A percentile compares a stretch with the other conserved stretches of the same genome.
phyloP scores from a whole-genome alignment of 1,284 basidiomycete species.

The Ustilago xerochloae region DNA sequence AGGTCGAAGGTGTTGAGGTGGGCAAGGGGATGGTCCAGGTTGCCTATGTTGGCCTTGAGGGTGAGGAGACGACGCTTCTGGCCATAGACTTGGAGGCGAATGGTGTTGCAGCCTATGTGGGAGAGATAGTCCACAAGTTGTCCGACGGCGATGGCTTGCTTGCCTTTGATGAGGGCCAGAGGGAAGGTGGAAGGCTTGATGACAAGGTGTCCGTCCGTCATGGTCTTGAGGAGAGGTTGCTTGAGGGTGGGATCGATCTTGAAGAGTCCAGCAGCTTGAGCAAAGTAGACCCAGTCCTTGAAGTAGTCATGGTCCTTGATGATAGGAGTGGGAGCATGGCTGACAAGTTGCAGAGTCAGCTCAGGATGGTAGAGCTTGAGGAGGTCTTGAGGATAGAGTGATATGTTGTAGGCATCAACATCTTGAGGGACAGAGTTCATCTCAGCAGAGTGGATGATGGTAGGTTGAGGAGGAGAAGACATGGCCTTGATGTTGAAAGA shows the following conservation, averaged over 20 bases:
- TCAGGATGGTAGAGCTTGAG: background rate
- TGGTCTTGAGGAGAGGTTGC: background rate
- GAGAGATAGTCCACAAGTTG: too few relatives aligned
- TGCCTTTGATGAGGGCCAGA: background rate
- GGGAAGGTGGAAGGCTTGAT: too few relatives aligned
- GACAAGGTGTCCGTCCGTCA: background rate
- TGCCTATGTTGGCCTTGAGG: too few relatives aligned
- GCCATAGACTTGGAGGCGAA: too few relatives aligned
- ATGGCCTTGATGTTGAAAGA: background rate
- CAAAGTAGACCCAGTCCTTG: background rate
- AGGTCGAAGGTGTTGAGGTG: too few relatives aligned
- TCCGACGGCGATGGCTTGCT: background rate
- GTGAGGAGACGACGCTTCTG: too few relatives aligned
- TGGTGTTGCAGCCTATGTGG: too few relatives aligned
- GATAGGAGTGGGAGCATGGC: background rate
- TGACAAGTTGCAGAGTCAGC: background rate
- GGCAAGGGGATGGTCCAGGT: too few relatives aligned
- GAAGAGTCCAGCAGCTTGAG: background rate
- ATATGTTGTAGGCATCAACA: background rate
- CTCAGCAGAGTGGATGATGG: background rate
- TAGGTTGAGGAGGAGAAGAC: background rate
- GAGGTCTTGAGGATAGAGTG: background rate
- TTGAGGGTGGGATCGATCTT: background rate
- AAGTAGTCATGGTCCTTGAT: background rate
- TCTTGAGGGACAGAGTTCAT: background rate